phyloP scores from a whole-genome alignment of 495 filamentous ascomycete genomes.

The Tuber microsphaerosporum region DNA sequence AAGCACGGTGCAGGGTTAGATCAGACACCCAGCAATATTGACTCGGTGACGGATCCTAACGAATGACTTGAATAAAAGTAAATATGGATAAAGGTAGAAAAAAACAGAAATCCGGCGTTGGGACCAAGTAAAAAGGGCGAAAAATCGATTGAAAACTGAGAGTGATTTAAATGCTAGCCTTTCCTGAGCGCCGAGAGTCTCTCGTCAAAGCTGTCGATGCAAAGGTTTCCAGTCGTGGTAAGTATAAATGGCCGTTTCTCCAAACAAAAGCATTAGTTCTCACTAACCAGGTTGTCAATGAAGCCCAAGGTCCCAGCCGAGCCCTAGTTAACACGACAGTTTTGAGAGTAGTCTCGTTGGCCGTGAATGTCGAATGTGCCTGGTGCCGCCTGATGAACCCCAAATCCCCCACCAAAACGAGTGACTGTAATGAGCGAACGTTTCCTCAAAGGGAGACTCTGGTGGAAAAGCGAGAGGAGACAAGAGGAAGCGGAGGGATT shows the following conservation, averaged over 20 bases:
- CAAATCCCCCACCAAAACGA: slow-evolving; percentile 23
- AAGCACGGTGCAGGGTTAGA: slow-evolving; percentile 13
- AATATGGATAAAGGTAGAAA: slow-evolving; percentile 7
- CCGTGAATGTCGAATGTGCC: slow-evolving; percentile 9
- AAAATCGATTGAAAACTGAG: slow-evolving; percentile 1
- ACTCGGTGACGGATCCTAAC: slow-evolving; percentile 25
- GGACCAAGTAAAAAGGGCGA: slow-evolving; percentile 12
- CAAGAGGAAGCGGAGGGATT: slow-evolving; percentile 6
- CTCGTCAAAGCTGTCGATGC: slow-evolving; percentile 7
- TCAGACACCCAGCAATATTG: slow-evolving; percentile 23
- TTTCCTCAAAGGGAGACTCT: slow-evolving; percentile 26
- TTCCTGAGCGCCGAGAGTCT: neutral
- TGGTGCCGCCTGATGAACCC: slow-evolving; percentile 15
- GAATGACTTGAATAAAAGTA: slow-evolving; percentile 17
- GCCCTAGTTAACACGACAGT: neutral
- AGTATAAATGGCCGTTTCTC: slow-evolving; percentile 25
- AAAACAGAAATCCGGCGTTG: slow-evolving; percentile 6
- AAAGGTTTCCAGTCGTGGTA: slow-evolving; percentile 24
- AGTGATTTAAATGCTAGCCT: neutral
- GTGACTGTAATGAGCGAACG: slow-evolving; percentile 36
- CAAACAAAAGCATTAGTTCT: slow-evolving; percentile 34
- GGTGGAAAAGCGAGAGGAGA: slow-evolving; percentile 12
- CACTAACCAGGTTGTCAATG: slow-evolving; percentile 6
- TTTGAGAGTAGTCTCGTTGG: slow-evolving; percentile 5
- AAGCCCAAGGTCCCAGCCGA: slow-evolving; percentile 4